Conservation (phyloP, 192 early-diverging fungal species). For the Backusella circina region DNA sequence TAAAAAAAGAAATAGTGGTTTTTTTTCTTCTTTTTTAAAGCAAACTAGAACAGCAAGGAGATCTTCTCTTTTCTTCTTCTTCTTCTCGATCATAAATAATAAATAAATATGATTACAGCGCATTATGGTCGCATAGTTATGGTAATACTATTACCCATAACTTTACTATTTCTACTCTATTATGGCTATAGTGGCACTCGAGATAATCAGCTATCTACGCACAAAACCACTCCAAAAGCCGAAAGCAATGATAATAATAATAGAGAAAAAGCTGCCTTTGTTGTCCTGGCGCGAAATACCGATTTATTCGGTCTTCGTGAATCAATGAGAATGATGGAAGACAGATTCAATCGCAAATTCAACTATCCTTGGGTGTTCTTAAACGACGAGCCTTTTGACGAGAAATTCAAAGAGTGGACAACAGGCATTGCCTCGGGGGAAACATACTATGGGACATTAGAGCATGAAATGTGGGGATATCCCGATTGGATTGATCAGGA, state of each 20-base stretch:
- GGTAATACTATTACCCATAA: neutral
- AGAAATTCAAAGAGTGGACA: conserved; percentile 59
- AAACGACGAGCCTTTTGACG: conserved; percentile 72
- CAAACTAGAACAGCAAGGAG: neutral
- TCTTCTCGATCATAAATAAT: neutral
- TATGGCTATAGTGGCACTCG: neutral
- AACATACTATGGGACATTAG: conserved; percentile 50
- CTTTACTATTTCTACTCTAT: neutral
- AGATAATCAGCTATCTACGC: neutral
- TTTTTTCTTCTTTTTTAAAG: neutral
- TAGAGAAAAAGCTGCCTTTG: conserved; percentile 60
- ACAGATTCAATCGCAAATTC: conserved; percentile 74
- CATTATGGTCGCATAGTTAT: conserved; percentile 12
- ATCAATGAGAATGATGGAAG: conserved; percentile 67
- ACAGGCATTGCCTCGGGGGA: conserved; percentile 52
- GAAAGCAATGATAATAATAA: neutral
- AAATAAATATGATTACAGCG: conserved; percentile 1
- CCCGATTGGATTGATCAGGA: conserved; percentile 73
- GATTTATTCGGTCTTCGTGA: conserved; percentile 56
- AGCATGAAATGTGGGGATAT: conserved; percentile 65
- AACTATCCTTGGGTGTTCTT: conserved; percentile 88
- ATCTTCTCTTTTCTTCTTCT: neutral
- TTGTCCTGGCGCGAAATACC: conserved; percentile 70
- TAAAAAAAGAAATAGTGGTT: neutral
- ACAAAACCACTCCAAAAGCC: neutral